Base-by-base conservation (phyloP, 1,139 yeast species). In the Candida neerlandica region DNA sequence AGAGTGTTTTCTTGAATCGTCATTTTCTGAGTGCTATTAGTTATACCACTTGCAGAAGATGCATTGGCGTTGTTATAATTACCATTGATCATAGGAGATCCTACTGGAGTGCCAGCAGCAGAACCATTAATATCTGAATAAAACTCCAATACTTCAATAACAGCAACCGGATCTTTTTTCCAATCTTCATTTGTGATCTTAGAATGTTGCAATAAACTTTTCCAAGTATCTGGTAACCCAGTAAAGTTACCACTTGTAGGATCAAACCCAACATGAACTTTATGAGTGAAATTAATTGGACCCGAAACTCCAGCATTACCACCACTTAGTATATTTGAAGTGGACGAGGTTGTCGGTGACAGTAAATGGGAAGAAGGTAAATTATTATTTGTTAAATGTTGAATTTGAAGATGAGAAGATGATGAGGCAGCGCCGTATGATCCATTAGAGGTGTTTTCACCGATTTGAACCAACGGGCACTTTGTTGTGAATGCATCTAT, bases 131-230 rank as follows among this genome's bases (percentile, higher is more conserved):
- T 75, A 52, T 77, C 80, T 12, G 77, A 77, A 64, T 89, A 90
- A 64, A 95, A 94, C 59, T 90, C 96, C 63, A 95, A 81, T 1
- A 92, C 99, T 63, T 94, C 97, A 57, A 94, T 91, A 39, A 81
- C 94, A 0, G 95, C 95, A 27, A 85, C 88, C 1, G 95, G 92
- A 60, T 87, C 90, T 59, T 85, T 86, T 51, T 86, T 84, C 86
- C 90, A 85, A 67, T 87, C 95, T 59, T 86, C 94, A 56, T 85
- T 86, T 3, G 94, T 86, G 58, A 87, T 86, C 61, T 87, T 83
- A 10, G 92, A 86, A 61, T 86, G 90, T 59, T 86, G 86, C 47
- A 87, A 75, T 56, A 87, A 69, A 53, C 78, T 82, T 59, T 85
- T 85, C 95, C 94, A 87, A 50, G 87, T 85, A 26, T 88, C 89